Conservation (phyloP, 1,284 basidiomycete genomes). For the Cystobasidium sp. region DNA sequence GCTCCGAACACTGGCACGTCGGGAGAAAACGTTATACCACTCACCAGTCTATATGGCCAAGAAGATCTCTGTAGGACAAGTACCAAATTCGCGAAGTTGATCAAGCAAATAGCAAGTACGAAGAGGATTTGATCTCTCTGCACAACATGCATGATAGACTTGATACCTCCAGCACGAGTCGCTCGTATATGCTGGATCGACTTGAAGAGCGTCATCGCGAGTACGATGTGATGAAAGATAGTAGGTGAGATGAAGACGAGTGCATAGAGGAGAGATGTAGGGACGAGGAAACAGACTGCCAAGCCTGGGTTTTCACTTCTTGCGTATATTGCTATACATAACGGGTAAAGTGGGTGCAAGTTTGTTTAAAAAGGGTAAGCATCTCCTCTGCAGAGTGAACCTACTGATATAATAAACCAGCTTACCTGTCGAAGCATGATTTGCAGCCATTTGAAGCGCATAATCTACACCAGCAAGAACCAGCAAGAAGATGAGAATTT, state of each 20-base stretch:
- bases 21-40: too few relatives aligned
- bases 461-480: slow-evolving; percentile 34
- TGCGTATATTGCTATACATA: background rate
- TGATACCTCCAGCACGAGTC: slow-evolving; percentile 22
- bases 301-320: slow-evolving; percentile 2
- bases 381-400: too few relatives aligned
- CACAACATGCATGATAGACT: slow-evolving; percentile 21
- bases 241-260: slow-evolving; percentile 42
- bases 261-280: slow-evolving; percentile 29
- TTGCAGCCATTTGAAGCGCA: slow-evolving; percentile 41
- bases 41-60: slow-evolving; percentile 39
- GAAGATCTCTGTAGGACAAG: slow-evolving; percentile 32
- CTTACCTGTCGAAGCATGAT: slow-evolving; percentile 33
- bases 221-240: slow-evolving; percentile 41
- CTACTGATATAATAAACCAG: background rate
- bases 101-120: slow-evolving; percentile 43
- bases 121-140: slow-evolving; percentile 41
- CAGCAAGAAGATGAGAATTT: slow-evolving; percentile 25
- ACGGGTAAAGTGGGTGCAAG: too few relatives aligned
- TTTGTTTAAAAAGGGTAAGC: too few relatives aligned
- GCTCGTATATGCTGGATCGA: slow-evolving; percentile 25
- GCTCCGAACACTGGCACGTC: too few relatives aligned
- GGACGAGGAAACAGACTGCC: slow-evolving; percentile 31
- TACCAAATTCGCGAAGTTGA: slow-evolving; percentile 44
- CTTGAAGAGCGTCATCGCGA: slow-evolving; percentile 43